These are phyloP conservation scores for Domatiomyces catenatus DNA, from an alignment of 2,329 filamentous ascomycete species.

Conservation along the genomic window DNA sequence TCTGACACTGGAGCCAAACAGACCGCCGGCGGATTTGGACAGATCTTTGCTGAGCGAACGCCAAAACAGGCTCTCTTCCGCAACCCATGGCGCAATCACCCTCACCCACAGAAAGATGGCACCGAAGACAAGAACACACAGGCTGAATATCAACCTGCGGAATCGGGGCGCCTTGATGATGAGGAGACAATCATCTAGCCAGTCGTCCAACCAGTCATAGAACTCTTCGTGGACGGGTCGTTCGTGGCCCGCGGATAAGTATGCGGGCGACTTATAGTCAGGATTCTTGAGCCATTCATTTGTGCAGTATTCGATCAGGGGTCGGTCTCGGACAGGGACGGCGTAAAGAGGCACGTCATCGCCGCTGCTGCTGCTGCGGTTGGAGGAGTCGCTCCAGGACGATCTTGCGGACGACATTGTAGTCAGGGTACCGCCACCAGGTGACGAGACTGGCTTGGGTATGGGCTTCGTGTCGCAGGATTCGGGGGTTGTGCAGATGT, in stretches of 20 bases:
- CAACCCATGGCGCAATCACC: slow-evolving; percentile 8
- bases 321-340: slow-evolving; percentile 7
- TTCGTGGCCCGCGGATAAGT: slow-evolving; percentile 12
- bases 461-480: not conserved
- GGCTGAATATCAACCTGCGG: slow-evolving; percentile 19
- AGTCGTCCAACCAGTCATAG: slow-evolving; percentile 12
- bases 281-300: slow-evolving; percentile 25
- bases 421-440: not conserved
- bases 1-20: slow-evolving; percentile 33
- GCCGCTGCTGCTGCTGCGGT: not conserved
- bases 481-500: not conserved
- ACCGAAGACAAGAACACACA: slow-evolving; percentile 5
- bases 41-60: slow-evolving; percentile 17
- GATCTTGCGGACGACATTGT: not conserved
- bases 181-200: slow-evolving; percentile 14
- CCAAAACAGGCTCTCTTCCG: slow-evolving; percentile 13
- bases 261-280: slow-evolving; percentile 15
- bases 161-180: slow-evolving; percentile 27
- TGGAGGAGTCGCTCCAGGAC: not conserved
- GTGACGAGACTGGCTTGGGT: not conserved
- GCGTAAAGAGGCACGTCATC: not conserved
- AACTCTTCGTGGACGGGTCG: slow-evolving; percentile 17
- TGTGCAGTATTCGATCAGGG: slow-evolving; percentile 25
- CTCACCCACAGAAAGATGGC: slow-evolving; percentile 9
- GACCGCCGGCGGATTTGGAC: slow-evolving; percentile 18